Evolutionary conservation across 2,329 filamentous ascomycete genomes (phyloP).

Genomic region (Volutella citrinella): DNA sequence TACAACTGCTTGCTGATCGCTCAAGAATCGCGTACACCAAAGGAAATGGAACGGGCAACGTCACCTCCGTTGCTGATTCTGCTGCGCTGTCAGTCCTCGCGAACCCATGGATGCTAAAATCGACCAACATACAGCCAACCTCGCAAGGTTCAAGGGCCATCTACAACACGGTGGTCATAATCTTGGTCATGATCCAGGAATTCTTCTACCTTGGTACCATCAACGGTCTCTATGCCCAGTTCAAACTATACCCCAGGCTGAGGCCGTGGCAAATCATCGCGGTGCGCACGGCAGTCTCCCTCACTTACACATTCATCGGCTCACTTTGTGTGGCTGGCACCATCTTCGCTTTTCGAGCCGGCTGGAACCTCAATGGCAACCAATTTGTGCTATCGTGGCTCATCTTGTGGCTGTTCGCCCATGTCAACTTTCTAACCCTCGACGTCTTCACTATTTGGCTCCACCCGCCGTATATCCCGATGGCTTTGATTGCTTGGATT

Average conservation of each 20-base stretch:
- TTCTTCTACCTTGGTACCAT: slow-evolving; percentile 22
- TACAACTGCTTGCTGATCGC: slow-evolving; percentile 10
- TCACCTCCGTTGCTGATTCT: slow-evolving; percentile 10
- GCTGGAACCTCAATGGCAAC: slow-evolving; percentile 12
- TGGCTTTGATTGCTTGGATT: slow-evolving; percentile 18
- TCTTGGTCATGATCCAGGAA: slow-evolving; percentile 20
- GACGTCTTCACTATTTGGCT: slow-evolving; percentile 23
- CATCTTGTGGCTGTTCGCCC: slow-evolving; percentile 17
- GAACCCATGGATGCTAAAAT: slow-evolving; percentile 18
- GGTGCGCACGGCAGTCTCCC: slow-evolving; percentile 13
- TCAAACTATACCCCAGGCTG: slow-evolving; percentile 16
- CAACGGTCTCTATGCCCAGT: slow-evolving; percentile 19
- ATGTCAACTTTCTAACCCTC: slow-evolving; percentile 17
- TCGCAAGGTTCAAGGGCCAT: slow-evolving; percentile 20
- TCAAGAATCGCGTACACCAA: slow-evolving; percentile 13
- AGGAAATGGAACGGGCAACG: slow-evolving; percentile 12
- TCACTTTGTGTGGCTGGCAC: slow-evolving; percentile 11
- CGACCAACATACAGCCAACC: slow-evolving; percentile 19
- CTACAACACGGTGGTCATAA: slow-evolving; percentile 23
- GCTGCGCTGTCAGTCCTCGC: slow-evolving; percentile 16
- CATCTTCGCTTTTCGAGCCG: slow-evolving; percentile 14
- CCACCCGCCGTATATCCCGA: slow-evolving; percentile 15
- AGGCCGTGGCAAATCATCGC: slow-evolving; percentile 11
- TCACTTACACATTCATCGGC: slow-evolving; percentile 15
- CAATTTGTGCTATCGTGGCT: slow-evolving; percentile 19